Evolutionary conservation across 2,329 filamentous ascomycete species (phyloP), one percentile per base, ranked within the genome.

Genomic region (Monosporascus sp.): DNA sequence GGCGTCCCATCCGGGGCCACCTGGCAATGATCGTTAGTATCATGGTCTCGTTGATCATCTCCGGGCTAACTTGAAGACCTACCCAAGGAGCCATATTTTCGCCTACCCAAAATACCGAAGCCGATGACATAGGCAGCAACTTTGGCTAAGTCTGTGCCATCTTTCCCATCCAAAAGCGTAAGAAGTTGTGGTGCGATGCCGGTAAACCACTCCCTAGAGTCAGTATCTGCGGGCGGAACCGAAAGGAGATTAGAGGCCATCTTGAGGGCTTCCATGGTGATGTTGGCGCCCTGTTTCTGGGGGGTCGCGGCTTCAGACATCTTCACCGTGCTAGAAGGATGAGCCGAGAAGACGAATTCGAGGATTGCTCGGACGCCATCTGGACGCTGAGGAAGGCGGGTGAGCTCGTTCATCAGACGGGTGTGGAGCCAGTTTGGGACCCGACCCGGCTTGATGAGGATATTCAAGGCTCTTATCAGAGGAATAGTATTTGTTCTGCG

Each of bases 331-430:
- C 72, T 75, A 55, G 79, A 76, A 0, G 85, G 81, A 55, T 88
- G 85, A 6, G 88, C 82, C 1, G 85, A 79, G 53, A 88, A 86
- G 37, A 90, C 75, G 62, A 89, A 89, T 62, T 89, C 86, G 55
- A 89, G 74, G 0, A 83, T 86, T 25, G 82, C 79, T 36, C 86
- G 78, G 15, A 90, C 83, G 18, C 86, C 86, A 55, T 82, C 77
- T 2, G 73, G 70, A 4, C 85, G 75, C 25, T 88, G 72, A 1
- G 86, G 86, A 9, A 89, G 63, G 14, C 75, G 65, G 1, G 84
- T 82, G 45, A 90, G 73, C 14, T 79, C 74, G 52, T 75, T 75
- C 59, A 85, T 73, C 2, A 89, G 64, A 42, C 75, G 75, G 18
- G 74, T 59, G 44, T 79, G 79, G n/a, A 89, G 72, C 82, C 83